These are phyloP conservation scores for Chlamydomonas schloesseri DNA, from an alignment of 139 green algal genomes.

Conservation along the genomic window DNA sequence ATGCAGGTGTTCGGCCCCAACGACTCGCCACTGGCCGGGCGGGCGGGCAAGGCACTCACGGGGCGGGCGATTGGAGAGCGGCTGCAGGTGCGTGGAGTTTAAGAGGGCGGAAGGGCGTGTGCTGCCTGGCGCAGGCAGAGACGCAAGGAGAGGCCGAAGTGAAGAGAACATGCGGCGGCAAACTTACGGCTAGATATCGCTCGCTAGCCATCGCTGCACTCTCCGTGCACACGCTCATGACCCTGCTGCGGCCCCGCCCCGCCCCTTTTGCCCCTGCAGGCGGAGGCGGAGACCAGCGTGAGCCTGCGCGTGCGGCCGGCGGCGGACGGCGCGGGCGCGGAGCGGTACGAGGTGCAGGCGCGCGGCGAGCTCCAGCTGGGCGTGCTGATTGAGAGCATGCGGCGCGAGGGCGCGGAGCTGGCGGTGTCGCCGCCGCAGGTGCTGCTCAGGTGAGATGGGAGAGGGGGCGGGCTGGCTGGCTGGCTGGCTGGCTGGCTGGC, in stretches of 20 bases:
- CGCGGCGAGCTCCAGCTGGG: slow-evolving; percentile 94
- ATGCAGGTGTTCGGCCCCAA: slow-evolving; percentile 86
- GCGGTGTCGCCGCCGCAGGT: slow-evolving; percentile 87
- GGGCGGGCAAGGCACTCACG: slow-evolving; percentile 81
- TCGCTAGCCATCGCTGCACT: no score
- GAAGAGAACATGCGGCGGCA: no score
- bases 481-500: neutral
- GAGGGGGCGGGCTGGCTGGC: no score
- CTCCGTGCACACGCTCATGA: no score
- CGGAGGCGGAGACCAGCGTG: slow-evolving; percentile 90
- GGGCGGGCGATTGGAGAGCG: slow-evolving; percentile 85
- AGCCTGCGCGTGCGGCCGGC: slow-evolving; percentile 63
- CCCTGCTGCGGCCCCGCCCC: no score
- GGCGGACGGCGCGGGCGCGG: slow-evolving; percentile 42
- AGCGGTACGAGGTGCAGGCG: slow-evolving; percentile 85
- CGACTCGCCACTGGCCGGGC: slow-evolving; percentile 84
- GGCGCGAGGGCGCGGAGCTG: slow-evolving; percentile 90
- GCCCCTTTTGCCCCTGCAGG: neutral
- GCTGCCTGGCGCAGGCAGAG: no score
- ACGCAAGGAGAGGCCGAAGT: no score
- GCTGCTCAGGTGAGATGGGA: slow-evolving; percentile 54
- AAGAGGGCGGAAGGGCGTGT: no score
- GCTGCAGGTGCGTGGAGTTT: slow-evolving; percentile 62
- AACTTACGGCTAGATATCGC: no score
- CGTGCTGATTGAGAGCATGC: slow-evolving; percentile 91